Evolutionary conservation across 768 basidiomycete species (phyloP).

Genomic region (Panaeolus cyanescens): DNA sequence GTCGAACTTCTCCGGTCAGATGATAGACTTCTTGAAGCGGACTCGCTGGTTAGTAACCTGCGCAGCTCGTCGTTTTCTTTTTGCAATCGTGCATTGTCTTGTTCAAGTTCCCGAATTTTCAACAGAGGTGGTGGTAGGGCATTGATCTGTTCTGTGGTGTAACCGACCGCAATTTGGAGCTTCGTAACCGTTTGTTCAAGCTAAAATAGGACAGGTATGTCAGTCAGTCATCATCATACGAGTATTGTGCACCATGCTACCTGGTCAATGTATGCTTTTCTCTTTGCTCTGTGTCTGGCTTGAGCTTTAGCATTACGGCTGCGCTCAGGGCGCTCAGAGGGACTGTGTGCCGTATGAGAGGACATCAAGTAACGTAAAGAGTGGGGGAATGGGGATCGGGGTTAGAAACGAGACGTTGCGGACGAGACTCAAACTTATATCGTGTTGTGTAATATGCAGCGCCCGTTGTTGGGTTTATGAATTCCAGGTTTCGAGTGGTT

Average conservation of each 20-base stretch:
- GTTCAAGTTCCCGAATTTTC: constrained; percentile 81
- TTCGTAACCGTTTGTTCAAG: constrained; percentile 86
- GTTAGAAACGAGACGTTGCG: constrained; percentile 42
- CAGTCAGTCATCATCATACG: constrained; percentile 1
- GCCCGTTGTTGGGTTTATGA: constrained; percentile 36
- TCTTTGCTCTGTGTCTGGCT: constrained; percentile 87
- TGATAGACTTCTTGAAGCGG: constrained; percentile 32
- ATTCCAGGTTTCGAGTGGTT: constrained; percentile 33
- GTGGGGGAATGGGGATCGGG: constrained; percentile 51
- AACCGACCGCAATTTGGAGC: constrained; percentile 73
- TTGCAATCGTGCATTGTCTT: constrained; percentile 71
- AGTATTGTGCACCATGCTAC: constrained; percentile 36
- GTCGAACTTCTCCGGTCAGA: constrained; percentile 47
- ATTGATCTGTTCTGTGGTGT: constrained; percentile 74
- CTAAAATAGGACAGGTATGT: constrained; percentile 35
- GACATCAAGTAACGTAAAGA: constrained; percentile 64
- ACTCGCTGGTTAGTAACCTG: constrained; percentile 58
- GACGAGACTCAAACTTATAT: constrained; percentile 42
- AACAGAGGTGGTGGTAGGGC: constrained; percentile 71
- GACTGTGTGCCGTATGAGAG: constrained; percentile 51
- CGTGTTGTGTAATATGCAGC: constrained; percentile 32
- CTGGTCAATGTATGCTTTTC: constrained; percentile 93
- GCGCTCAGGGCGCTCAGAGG: constrained; percentile 70
- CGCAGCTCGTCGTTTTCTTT: constrained; percentile 77
- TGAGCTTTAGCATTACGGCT: constrained; percentile 89